Evolutionary conservation across 139 green algal genomes (phyloP), one percentile per base, ranked within the genome.

Genomic region (Zygnema cylindricum): DNA sequence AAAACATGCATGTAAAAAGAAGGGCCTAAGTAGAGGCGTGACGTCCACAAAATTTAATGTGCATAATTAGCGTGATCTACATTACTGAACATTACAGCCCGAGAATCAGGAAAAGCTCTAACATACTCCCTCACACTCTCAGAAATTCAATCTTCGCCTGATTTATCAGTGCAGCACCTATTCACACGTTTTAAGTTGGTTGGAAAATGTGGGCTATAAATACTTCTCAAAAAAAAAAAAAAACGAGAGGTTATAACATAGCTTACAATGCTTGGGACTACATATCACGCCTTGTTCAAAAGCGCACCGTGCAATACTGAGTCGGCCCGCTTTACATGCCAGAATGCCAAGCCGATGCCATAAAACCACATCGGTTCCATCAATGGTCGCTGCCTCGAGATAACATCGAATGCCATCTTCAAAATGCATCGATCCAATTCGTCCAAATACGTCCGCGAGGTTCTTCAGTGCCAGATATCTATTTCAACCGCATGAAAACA

Each of bases 381-480:
- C 82, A 30, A 92, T 90, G n/a, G 43, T 33, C 36, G 75, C 86
- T 32, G 88, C 88, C 22, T 49, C 32, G 30, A 92, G 30, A 30
- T 91, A 91, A 32, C 33, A 91, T 35, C 33, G 83, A 16, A 92
- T 55, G 2, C 57, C 76, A 35, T 43, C 81, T 30, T 39, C 33
- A 39, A 1, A 81, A 55, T 69, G 69, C 2, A 43, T 21, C 11
- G 23, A 22, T 11, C 33, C 85, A 38, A 76, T 69, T 81, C 89
- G 76, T 22, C 63, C 43, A 32, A 79, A 63, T 1, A 90, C 30
- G 30, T 90, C 86, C 33, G 25, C 86, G 1, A 90, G 86, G 1
- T 90, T 90, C 57, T 90, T 90, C 38, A 81, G 77, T 32, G 84
- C 36, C 81, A 90, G 25, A n/a, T 84, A 90, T 11, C 86, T 89